phyloP scores from a whole-genome alignment of 1,284 basidiomycete species.

The Sanguinoderma infundibulare region DNA sequence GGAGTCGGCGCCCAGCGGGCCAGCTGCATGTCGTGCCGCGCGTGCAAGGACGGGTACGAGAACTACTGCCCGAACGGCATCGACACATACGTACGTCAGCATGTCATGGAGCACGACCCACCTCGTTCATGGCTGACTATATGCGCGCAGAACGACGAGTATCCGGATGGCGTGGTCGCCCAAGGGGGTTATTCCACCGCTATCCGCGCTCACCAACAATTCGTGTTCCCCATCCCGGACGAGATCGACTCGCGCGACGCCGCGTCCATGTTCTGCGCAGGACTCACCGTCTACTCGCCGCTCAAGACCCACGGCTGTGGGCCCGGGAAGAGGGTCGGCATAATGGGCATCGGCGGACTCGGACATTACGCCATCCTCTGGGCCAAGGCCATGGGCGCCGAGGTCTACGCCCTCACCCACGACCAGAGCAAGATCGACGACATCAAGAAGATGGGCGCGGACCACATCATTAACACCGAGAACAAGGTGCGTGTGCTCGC shows the following conservation, averaged over 20 bases:
- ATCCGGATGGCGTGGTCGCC: constrained; percentile 54
- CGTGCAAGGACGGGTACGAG: constrained; percentile 60
- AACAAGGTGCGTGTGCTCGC: constrained; percentile 11
- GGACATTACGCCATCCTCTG: constrained; percentile 36
- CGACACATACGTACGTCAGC: constrained; percentile 24
- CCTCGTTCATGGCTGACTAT: background rate
- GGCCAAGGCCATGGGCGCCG: constrained; percentile 41
- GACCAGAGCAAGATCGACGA: constrained; percentile 66
- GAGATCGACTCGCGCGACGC: constrained; percentile 55
- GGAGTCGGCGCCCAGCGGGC: constrained; percentile 68
- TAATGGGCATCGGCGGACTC: constrained; percentile 69
- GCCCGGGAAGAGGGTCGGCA: constrained; percentile 68
- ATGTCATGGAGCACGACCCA: background rate
- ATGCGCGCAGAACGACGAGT: constrained; percentile 24
- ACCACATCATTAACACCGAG: constrained; percentile 50
- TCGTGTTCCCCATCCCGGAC: constrained; percentile 74
- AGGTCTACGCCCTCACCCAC: constrained; percentile 73
- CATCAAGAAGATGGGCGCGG: constrained; percentile 65
- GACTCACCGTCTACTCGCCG: constrained; percentile 71
- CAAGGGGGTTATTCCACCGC: constrained; percentile 70
- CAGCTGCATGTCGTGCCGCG: constrained; percentile 54
- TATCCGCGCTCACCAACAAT: constrained; percentile 69
- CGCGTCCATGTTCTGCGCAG: constrained; percentile 63
- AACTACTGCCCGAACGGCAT: constrained; percentile 49
- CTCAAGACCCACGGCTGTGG: constrained; percentile 64